A percentile compares a stretch with the other conserved stretches of the same genome.
These are phyloP conservation scores for Lupinus albus DNA, from an alignment of 306 rosid genomes.

Conservation along the genomic window DNA sequence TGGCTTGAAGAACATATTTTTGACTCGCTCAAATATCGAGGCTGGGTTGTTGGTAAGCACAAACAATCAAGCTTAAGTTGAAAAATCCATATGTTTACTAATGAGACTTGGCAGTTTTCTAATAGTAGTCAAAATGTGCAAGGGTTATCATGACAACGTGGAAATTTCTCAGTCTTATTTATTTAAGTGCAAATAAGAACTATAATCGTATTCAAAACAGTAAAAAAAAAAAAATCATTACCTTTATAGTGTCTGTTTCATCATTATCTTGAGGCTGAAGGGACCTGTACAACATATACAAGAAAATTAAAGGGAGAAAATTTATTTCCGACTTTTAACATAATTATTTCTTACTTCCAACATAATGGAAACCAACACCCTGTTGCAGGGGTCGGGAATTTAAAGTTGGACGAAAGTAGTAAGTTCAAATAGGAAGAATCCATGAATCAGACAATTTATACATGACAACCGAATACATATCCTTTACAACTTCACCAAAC, in stretches of 20 bases:
- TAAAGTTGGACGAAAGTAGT: conserved; percentile 21
- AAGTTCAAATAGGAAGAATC: conserved; percentile 27
- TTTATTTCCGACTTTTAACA: neutral
- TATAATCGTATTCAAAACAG: conserved; percentile 25
- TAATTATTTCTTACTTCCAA: neutral
- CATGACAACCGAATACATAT: conserved; percentile 19
- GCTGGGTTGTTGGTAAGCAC: neutral
- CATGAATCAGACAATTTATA: conserved; percentile 32
- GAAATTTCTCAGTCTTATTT: neutral
- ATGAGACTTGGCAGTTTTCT: conserved; percentile 5
- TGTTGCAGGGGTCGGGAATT: neutral
- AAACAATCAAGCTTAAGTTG: conserved; percentile 26
- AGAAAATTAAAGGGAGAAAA: conserved; percentile 21
- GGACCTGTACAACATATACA: conserved; percentile 48
- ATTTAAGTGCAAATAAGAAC: conserved; percentile 22
- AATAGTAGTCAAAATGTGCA: conserved; percentile 22
- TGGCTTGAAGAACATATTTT: conserved; percentile 5
- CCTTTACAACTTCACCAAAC: conserved; percentile 33
- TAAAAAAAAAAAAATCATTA: conserved; percentile 40
- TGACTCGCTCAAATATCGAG: neutral
- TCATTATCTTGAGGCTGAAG: conserved; percentile 57
- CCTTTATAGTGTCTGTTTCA: conserved; percentile 64
- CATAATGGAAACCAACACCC: conserved; percentile 17
- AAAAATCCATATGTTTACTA: neutral
- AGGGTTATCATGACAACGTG: conserved; percentile 7